Evolutionary conservation across 2,329 filamentous ascomycete species (phyloP).

Genomic region (Fonsecaea nubica): DNA sequence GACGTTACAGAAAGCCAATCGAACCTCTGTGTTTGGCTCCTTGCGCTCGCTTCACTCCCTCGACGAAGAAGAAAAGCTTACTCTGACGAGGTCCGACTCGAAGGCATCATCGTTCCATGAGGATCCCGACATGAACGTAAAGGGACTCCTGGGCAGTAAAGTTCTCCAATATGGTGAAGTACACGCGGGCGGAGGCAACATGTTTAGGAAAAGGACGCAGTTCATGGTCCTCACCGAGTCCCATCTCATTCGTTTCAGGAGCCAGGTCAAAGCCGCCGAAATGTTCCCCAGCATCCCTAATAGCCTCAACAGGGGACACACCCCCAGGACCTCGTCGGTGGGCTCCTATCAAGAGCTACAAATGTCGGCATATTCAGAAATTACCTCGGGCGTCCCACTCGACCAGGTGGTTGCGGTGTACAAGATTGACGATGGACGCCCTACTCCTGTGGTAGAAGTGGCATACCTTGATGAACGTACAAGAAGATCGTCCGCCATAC

Average conservation of each 20-base stretch:
- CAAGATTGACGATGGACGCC: conserved; percentile 69
- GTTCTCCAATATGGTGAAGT: conserved; percentile 73
- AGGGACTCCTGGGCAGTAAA: conserved; percentile 50
- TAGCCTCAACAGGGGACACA: conserved; percentile 50
- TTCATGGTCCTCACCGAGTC: conserved; percentile 74
- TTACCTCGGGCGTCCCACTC: conserved; percentile 63
- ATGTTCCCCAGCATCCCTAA: conserved; percentile 62
- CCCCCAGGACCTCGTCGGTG: conserved; percentile 64
- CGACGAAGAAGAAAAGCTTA: conserved; percentile 59
- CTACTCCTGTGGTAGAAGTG: conserved; percentile 71
- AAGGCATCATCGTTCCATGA: conserved; percentile 58
- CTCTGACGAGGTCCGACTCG: conserved; percentile 56
- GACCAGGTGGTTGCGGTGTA: conserved; percentile 72
- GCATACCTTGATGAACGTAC: conserved; percentile 71
- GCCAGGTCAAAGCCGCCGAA: conserved; percentile 68
- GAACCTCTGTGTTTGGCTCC: conserved; percentile 66
- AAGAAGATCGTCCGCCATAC: conserved; percentile 66
- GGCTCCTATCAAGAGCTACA: conserved; percentile 68
- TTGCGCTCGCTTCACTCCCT: conserved; percentile 60
- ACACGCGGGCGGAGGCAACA: conserved; percentile 68
- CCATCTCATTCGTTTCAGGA: conserved; percentile 72
- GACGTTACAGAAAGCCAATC: conserved; percentile 53
- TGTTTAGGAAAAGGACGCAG: conserved; percentile 75
- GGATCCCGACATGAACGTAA: conserved; percentile 47
- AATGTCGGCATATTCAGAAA: conserved; percentile 62